Conservation (phyloP, 768 basidiomycete genomes). For the Termitomyces sp. region DNA sequence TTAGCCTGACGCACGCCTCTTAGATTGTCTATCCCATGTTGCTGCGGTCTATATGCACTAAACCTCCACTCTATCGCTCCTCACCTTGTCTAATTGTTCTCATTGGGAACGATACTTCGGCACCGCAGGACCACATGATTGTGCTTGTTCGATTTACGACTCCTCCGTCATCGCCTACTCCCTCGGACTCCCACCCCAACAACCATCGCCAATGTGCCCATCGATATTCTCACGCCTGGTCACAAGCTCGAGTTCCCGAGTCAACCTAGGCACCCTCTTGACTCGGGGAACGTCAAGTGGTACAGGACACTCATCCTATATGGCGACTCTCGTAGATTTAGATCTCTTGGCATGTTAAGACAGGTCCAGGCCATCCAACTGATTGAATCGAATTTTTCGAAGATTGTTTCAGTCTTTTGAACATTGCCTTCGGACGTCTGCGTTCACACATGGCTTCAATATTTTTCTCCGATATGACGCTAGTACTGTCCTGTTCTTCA, state of each 20-base stretch:
- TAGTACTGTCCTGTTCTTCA: too few species aligned
- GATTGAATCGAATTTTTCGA: too few species aligned
- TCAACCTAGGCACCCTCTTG: slow-evolving; percentile 25
- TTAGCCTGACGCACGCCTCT: neutral
- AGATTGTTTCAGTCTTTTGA: too few species aligned
- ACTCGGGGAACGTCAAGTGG: slow-evolving; percentile 28
- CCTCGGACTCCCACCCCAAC: neutral
- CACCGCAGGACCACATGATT: neutral
- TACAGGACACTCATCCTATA: neutral
- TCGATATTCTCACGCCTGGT: slow-evolving; percentile 18
- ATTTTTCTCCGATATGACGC: neutral
- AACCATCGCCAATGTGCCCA: slow-evolving; percentile 3
- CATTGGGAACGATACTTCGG: neutral
- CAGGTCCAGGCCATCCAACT: neutral
- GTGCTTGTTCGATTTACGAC: neutral
- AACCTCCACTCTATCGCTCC: neutral
- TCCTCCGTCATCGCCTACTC: neutral
- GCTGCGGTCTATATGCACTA: too few species aligned
- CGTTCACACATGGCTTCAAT: neutral
- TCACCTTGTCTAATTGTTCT: neutral
- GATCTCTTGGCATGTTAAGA: neutral
- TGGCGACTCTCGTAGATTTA: too few species aligned
- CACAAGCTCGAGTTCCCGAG: slow-evolving; percentile 36
- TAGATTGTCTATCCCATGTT: neutral
- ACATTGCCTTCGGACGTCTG: neutral